A percentile compares a stretch with the other conserved stretches of the same genome.
phyloP scores from a whole-genome alignment of 306 rosid species.

The Aeschynomene evenia region DNA sequence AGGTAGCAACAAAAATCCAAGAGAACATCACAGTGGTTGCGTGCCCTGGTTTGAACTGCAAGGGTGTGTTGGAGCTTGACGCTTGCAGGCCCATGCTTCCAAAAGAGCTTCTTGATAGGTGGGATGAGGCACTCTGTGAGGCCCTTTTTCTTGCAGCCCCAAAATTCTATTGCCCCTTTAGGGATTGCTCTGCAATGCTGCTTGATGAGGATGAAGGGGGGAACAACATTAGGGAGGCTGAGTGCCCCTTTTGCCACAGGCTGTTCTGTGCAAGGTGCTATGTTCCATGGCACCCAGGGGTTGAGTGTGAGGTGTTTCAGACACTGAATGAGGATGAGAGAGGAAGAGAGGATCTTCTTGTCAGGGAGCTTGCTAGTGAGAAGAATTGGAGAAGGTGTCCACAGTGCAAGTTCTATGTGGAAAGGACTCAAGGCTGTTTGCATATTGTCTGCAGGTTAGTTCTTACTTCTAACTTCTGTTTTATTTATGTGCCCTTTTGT shows the following conservation, averaged over 20 bases:
- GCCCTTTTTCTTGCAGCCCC: slow-evolving; percentile 20
- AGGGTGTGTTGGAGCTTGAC: slow-evolving; percentile 39
- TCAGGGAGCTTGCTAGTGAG: slow-evolving; percentile 42
- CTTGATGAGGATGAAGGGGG: slow-evolving; percentile 21
- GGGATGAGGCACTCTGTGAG: slow-evolving; percentile 51
- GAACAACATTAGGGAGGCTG: slow-evolving; percentile 2
- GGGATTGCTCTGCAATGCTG: slow-evolving; percentile 59
- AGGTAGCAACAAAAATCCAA: slow-evolving; percentile 52
- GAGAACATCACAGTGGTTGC: slow-evolving; percentile 37
- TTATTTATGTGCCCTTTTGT: not conserved
- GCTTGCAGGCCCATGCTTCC: slow-evolving; percentile 48
- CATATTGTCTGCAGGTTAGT: slow-evolving; percentile 60
- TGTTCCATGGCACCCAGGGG: slow-evolving; percentile 66
- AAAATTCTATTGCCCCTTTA: slow-evolving; percentile 52
- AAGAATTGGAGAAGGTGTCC: slow-evolving; percentile 62
- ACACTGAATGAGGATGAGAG: slow-evolving; percentile 35
- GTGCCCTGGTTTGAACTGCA: slow-evolving; percentile 56
- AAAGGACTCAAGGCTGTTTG: slow-evolving; percentile 44
- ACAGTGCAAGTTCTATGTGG: slow-evolving; percentile 46
- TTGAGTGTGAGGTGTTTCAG: slow-evolving; percentile 47
- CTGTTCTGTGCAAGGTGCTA: slow-evolving; percentile 58
- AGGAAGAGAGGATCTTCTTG: slow-evolving; percentile 43
- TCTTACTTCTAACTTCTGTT: too few relatives aligned
- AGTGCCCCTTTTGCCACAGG: slow-evolving; percentile 64
- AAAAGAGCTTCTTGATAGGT: slow-evolving; percentile 35